Evolutionary conservation across 2,329 filamentous ascomycete species (phyloP), one percentile per base, ranked within the genome.

Genomic region (Beauveria rudraprayagi): DNA sequence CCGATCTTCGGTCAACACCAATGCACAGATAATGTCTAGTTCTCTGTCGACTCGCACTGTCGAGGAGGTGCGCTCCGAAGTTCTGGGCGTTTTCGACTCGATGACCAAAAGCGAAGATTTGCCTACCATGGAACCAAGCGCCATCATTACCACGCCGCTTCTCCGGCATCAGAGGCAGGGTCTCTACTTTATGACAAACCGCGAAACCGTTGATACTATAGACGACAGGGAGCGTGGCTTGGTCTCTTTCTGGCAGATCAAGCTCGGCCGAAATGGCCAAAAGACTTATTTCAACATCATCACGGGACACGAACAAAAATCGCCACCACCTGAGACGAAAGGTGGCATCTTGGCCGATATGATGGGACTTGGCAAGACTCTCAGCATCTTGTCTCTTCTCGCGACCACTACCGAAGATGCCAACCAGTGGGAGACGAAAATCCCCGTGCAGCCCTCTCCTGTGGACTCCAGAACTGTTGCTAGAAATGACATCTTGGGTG

Each of bases 131-230:
- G 86, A 93, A 4, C 82, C 90, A 0, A 80, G 84, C 58, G 65
- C 75, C 2, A 73, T 77, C 7, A 81, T 94, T 58, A 80, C 81
- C 61, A 92, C 87, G 0, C 79, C 84, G 30, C 76, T 97, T 19
- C 84, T 97, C 47, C 81, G 82, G 62, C 93, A 97, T 74, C 93
- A 97, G 72, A 94, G 91, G 72, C 92, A 97, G 73, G 93, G 89
- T 0, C 80, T 97, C 0, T 85, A 87, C 70, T 97, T 96, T 70
- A 91, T 97, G 88, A 85, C 80, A 10, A 83, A 83, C 22, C 89
- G 90, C 64, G 93, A 97, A 73, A 83, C 84, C 54, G 82, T 84
- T 0, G 79, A 83, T 14, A 78, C 79, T n/a, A 81, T 81, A 56
- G 83, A 84, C 22, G 77, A 78, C 0, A 76, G 80, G 3, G 84